phyloP scores from a whole-genome alignment of 108 stramenopile genomes.

The Pseudonitzschia multiseries region DNA sequence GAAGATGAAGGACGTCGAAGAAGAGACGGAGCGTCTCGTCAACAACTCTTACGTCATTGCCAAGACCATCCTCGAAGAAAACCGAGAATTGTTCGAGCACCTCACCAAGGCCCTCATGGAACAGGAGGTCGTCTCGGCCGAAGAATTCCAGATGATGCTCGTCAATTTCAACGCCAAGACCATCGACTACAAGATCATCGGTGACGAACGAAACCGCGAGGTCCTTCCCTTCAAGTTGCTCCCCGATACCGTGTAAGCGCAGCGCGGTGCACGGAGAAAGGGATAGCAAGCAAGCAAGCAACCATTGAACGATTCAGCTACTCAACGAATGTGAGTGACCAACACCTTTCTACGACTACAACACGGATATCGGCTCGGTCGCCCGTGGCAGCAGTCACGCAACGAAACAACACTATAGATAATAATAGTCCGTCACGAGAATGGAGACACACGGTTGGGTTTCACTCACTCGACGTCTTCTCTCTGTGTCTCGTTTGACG shows the following conservation, averaged over 20 bases:
- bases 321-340: background rate
- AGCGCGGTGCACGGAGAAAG: background rate
- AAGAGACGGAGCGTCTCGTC: conserved; percentile 93
- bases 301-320: background rate
- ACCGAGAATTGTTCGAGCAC: conserved; percentile 80
- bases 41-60: conserved; percentile 89
- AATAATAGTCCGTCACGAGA: too few relatives aligned
- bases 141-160: conserved; percentile 94
- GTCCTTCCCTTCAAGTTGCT: conserved; percentile 78
- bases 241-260: background rate
- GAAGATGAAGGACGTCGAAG: conserved; percentile 76
- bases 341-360: background rate
- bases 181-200: conserved; percentile 72
- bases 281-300: background rate
- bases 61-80: conserved; percentile 83
- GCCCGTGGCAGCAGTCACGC: too few relatives aligned
- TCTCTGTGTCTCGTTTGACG: too few relatives aligned
- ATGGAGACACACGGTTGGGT: too few relatives aligned
- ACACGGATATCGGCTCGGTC: too few relatives aligned
- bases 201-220: conserved; percentile 67
- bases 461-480: too few relatives aligned
- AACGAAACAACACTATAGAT: too few relatives aligned
- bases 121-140: conserved; percentile 91
- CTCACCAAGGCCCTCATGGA: conserved; percentile 83
- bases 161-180: conserved; percentile 79